These are phyloP conservation scores for Naganishia vaughanmartiniae DNA, from an alignment of 768 basidiomycete species.

Conservation along the genomic window DNA sequence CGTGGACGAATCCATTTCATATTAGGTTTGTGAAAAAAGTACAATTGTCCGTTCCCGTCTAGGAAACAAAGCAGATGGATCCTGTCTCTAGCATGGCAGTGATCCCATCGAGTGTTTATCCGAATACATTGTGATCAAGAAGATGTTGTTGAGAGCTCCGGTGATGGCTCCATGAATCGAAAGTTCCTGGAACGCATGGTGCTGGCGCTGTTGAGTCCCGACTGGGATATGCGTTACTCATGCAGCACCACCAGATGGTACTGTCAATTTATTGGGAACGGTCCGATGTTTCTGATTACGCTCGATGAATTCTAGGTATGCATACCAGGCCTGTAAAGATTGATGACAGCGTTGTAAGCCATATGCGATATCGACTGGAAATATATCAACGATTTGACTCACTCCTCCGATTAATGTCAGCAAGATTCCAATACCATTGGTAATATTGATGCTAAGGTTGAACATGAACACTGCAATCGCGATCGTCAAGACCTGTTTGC, in stretches of 20 bases:
- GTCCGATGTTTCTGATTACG: constrained; percentile 30
- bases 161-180: no score
- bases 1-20: neutral
- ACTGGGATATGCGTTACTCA: neutral
- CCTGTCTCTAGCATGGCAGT: neutral
- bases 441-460: constrained; percentile 70
- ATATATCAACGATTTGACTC: neutral
- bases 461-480: constrained; percentile 80
- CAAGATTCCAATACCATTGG: constrained; percentile 77
- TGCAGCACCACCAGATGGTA: neutral
- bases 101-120: no score
- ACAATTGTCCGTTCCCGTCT: constrained; percentile 4
- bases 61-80: neutral
- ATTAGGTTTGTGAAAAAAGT: neutral
- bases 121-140: no score
- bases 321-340: constrained; percentile 38
- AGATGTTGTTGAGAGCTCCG: no score
- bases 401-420: constrained; percentile 78
- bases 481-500: constrained; percentile 90
- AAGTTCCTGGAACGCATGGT: neutral
- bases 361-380: no score
- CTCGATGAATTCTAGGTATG: constrained; percentile 41
- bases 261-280: neutral
- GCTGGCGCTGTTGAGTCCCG: neutral
- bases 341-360: neutral